Evolutionary conservation across 2,329 filamentous ascomycete genomes (phyloP).

Genomic region (Aspergillus bombycis): DNA sequence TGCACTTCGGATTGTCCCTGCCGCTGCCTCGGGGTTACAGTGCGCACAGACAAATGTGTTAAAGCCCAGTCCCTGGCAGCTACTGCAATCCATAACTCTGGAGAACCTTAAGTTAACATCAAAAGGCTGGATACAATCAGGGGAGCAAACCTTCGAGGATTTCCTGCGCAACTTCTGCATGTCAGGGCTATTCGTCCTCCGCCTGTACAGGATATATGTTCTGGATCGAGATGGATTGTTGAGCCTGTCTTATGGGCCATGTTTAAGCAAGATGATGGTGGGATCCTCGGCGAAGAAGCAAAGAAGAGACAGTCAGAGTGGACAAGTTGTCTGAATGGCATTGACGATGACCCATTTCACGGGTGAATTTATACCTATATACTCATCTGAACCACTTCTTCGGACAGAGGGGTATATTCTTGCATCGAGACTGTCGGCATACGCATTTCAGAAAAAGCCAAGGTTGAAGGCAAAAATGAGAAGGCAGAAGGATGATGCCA

Average conservation of each 20-base stretch:
- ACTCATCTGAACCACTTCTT: not conserved
- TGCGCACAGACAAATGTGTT: conserved; percentile 34
- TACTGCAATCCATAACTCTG: conserved; percentile 31
- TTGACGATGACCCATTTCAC: not conserved
- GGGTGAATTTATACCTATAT: not conserved
- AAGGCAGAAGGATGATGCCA: conserved; percentile 10
- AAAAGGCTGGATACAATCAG: not conserved
- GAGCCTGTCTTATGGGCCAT: conserved; percentile 26
- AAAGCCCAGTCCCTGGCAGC: conserved; percentile 36
- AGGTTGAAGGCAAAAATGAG: conserved; percentile 4
- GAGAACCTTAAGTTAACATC: not conserved
- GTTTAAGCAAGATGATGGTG: conserved; percentile 1
- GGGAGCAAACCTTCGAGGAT: conserved; percentile 37
- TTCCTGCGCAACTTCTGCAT: conserved; percentile 41
- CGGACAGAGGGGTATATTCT: not conserved
- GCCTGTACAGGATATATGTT: conserved; percentile 37
- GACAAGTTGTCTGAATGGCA: not conserved
- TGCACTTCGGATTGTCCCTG: conserved; percentile 11
- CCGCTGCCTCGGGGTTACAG: conserved; percentile 32
- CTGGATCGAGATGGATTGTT: conserved; percentile 32
- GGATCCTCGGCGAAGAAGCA: not conserved
- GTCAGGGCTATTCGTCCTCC: conserved; percentile 35
- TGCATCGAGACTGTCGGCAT: conserved; percentile 9
- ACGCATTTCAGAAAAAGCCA: not conserved
- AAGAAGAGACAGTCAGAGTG: not conserved